These are phyloP conservation scores for Microsporum canis DNA, from an alignment of 2,329 filamentous ascomycete genomes.

Conservation along the genomic window DNA sequence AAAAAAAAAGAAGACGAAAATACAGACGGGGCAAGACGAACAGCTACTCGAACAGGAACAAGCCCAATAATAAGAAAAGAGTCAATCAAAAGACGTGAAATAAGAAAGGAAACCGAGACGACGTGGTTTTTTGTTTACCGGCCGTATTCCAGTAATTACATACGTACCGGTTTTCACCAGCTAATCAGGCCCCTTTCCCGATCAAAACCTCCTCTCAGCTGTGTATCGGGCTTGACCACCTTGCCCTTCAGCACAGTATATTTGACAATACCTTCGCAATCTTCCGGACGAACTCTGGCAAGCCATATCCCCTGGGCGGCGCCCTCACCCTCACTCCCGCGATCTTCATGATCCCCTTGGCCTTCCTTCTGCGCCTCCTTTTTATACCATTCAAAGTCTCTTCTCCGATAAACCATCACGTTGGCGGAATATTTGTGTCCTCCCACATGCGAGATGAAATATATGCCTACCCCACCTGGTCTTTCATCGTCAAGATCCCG, in stretches of 20 bases:
- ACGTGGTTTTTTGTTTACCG: not conserved
- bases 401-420: conserved; percentile 73
- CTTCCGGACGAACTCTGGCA: conserved; percentile 69
- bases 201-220: conserved; percentile 86
- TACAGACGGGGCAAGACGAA: not conserved
- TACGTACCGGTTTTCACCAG: conserved; percentile 48
- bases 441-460: conserved; percentile 92
- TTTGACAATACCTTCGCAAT: conserved; percentile 82
- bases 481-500: conserved; percentile 80
- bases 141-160: not conserved
- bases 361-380: conserved; percentile 21
- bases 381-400: conserved; percentile 31
- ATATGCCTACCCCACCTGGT: conserved; percentile 85
- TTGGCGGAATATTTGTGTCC: conserved; percentile 96
- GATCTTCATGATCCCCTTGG: conserved; percentile 18
- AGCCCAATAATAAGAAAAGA: not conserved
- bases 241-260: conserved; percentile 90
- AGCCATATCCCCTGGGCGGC: conserved; percentile 90
- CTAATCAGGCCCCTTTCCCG: conserved; percentile 66
- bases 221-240: conserved; percentile 75
- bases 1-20: not conserved
- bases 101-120: not conserved
- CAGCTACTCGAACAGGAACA: not conserved
- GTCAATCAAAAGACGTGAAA: not conserved
- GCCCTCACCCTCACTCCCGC: conserved; percentile 32